Percentiles rank a stretch among this genome's conserved stretches.
phyloP scores from a whole-genome alignment of 2,329 filamentous ascomycete genomes.

The Colletotrichum sp. region DNA sequence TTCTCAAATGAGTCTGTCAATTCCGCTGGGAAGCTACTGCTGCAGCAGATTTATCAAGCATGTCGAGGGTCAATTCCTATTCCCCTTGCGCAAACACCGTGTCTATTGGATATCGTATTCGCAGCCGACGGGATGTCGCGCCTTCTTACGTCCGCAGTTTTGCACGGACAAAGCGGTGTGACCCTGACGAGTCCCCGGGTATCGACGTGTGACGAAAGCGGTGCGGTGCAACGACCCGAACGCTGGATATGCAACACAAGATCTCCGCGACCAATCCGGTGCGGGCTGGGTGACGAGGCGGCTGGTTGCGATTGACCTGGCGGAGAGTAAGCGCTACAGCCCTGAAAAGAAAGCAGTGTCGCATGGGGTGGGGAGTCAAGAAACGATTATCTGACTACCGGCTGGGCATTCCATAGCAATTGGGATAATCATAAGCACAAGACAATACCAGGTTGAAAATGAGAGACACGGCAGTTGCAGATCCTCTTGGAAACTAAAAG shows the following conservation, averaged over 20 bases:
- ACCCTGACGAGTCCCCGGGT: background rate
- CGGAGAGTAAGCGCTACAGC: background rate
- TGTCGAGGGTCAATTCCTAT: fast-evolving
- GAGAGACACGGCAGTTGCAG: background rate
- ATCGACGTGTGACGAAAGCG: background rate
- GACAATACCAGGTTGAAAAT: background rate
- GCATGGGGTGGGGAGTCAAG: background rate
- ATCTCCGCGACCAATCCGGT: background rate
- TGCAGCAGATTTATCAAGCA: background rate
- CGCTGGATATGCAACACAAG: background rate
- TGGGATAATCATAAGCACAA: background rate
- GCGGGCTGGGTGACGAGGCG: background rate
- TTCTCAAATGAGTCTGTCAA: background rate
- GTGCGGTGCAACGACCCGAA: background rate
- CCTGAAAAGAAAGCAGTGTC: background rate
- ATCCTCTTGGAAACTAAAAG: background rate
- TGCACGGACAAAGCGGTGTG: background rate
- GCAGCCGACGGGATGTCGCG: background rate
- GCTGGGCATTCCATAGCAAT: background rate
- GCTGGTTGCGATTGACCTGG: background rate
- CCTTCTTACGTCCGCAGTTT: background rate
- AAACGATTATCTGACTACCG: background rate
- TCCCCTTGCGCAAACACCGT: background rate
- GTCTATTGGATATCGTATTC: background rate
- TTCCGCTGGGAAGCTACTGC: background rate